A percentile compares a stretch with the other conserved stretches of the same genome.
Evolutionary conservation across 768 basidiomycete genomes (phyloP).

Genomic region (Suillus tomentosus): DNA sequence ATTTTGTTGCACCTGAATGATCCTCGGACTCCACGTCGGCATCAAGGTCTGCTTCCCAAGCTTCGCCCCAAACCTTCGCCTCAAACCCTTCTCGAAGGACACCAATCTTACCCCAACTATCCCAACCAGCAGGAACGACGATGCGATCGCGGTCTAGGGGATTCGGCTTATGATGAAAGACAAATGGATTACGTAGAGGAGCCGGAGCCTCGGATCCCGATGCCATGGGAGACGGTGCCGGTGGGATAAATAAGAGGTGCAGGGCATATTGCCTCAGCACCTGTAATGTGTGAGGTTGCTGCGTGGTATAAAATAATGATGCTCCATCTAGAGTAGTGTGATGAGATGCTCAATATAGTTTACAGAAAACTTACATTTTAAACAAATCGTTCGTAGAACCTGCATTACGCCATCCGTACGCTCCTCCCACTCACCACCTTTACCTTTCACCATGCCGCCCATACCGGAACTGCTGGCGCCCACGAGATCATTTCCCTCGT

Average conservation of each 20-base stretch:
- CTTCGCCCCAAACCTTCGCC: constrained; percentile 74
- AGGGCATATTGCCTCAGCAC: constrained; percentile 82
- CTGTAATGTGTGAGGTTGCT: constrained; percentile 71
- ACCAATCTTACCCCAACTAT: constrained; percentile 94
- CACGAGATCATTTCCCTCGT: constrained; percentile 72
- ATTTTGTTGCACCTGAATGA: constrained; percentile 57
- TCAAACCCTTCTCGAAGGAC: constrained; percentile 93
- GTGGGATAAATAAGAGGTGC: constrained; percentile 62
- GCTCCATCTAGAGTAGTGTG: constrained; percentile 72
- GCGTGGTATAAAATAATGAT: constrained; percentile 87
- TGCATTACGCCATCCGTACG: constrained; percentile 95
- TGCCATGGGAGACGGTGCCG: constrained; percentile 52
- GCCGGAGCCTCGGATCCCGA: constrained; percentile 39
- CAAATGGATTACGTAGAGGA: constrained; percentile 77
- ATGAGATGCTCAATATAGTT: background rate
- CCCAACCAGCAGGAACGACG: constrained; percentile 95
- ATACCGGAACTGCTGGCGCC: constrained; percentile 75
- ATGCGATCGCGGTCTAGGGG: constrained; percentile 91
- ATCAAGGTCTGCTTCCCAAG: constrained; percentile 74
- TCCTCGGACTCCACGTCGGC: constrained; percentile 43
- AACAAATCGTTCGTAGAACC: constrained; percentile 86
- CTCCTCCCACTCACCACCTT: constrained; percentile 94
- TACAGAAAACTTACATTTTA: constrained; percentile 71
- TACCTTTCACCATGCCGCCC: constrained; percentile 90
- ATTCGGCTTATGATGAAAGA: constrained; percentile 86